Evolutionary conservation across 441 rosid genomes (phyloP).

Genomic region (Populus hybrid): DNA sequence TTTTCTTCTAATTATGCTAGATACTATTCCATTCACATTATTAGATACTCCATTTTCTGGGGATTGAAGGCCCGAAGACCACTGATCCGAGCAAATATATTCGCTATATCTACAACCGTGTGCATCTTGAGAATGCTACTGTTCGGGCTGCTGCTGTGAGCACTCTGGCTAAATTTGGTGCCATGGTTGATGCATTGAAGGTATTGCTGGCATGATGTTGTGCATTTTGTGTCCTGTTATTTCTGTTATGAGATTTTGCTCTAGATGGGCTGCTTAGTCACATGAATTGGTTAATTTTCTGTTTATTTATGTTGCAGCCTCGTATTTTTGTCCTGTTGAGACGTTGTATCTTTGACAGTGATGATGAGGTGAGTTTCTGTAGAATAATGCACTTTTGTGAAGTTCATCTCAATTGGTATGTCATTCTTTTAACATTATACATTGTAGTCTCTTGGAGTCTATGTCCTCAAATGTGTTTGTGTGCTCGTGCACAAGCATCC

Average conservation of each 20-base stretch:
- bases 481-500: background rate
- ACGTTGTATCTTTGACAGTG: conserved; percentile 89
- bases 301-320: conserved; percentile 54
- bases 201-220: conserved; percentile 29
- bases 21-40: conserved; percentile 12
- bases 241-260: background rate
- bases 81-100: conserved; percentile 93
- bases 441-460: background rate
- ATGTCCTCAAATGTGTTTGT: background rate
- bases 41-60: conserved; percentile 96
- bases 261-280: conserved; percentile 11
- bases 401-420: background rate
- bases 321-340: conserved; percentile 79
- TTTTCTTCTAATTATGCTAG: background rate
- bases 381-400: background rate
- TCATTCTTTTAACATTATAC: background rate
- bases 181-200: conserved; percentile 83
- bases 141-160: conserved; percentile 95
- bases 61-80: conserved; percentile 93
- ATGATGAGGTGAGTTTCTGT: conserved; percentile 78
- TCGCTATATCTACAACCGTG: conserved; percentile 92
- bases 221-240: background rate
- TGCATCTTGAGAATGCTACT: conserved; percentile 97
- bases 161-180: conserved; percentile 96
- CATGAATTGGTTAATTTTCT: conserved; percentile 11